phyloP scores from a whole-genome alignment of 1,284 basidiomycete genomes.

The Tilletia setariae region DNA sequence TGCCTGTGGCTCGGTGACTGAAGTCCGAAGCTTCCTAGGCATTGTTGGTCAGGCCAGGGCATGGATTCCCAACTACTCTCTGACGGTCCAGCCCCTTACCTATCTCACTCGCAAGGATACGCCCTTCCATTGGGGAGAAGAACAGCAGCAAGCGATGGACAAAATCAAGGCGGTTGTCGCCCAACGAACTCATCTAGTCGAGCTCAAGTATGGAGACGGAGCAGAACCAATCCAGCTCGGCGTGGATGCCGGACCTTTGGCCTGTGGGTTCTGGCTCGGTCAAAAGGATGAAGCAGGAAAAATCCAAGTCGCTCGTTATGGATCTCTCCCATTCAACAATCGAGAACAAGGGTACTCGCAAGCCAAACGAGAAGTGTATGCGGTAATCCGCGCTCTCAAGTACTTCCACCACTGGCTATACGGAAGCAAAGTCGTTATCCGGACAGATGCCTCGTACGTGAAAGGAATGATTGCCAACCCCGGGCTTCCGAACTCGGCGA shows the following conservation, averaged over 20 bases:
- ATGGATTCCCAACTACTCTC: not conserved
- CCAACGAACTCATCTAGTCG: not conserved
- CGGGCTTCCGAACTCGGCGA: not conserved
- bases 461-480: not conserved
- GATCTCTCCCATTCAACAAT: constrained; percentile 2
- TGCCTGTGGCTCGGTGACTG: not conserved
- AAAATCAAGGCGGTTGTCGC: not conserved
- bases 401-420: not conserved
- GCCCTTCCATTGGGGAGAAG: not conserved
- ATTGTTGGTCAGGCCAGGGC: not conserved
- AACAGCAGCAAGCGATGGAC: not conserved
- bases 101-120: not conserved
- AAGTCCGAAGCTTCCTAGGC: not conserved
- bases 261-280: constrained; percentile 1
- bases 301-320: not conserved
- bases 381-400: not conserved
- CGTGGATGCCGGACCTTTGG: not conserved
- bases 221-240: not conserved
- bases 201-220: constrained; percentile 5
- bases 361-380: not conserved
- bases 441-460: not conserved
- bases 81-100: not conserved
- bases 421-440: not conserved
- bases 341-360: constrained; percentile 4
- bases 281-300: not conserved